Conservation (phyloP, 1,139 yeast species). For the Saccharomycopsis crataegensis region DNA sequence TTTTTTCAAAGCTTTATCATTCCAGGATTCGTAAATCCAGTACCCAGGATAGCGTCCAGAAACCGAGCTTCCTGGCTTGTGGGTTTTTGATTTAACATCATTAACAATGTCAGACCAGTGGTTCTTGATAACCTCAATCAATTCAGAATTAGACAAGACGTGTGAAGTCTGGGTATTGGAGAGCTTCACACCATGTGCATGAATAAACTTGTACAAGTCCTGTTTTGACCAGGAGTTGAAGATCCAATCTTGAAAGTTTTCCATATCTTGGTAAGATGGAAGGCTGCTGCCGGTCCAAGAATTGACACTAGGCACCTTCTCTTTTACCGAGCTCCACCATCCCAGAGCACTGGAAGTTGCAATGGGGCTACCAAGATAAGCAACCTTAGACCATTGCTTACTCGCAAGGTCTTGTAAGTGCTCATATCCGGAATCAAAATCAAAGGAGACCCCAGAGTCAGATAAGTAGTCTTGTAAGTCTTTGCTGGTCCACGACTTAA, state of each 20-base stretch:
- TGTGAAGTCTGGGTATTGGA: conserved; percentile 26
- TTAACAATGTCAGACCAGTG: conserved; percentile 34
- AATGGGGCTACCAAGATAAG: too few species aligned
- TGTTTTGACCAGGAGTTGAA: conserved; percentile 43
- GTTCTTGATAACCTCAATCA: conserved; percentile 23
- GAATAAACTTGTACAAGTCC: conserved; percentile 33
- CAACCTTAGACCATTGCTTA: not conserved
- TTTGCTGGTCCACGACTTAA: not conserved
- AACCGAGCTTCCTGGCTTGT: conserved; percentile 29
- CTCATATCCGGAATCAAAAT: not conserved
- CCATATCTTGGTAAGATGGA: not conserved
- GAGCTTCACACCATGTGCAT: conserved; percentile 30
- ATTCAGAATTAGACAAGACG: conserved; percentile 8
- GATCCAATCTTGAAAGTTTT: conserved; percentile 32
- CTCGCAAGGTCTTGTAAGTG: not conserved
- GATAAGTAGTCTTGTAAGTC: not conserved
- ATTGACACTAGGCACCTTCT: too few species aligned
- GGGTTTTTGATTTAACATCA: conserved; percentile 28
- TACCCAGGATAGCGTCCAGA: conserved; percentile 46
- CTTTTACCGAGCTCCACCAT: too few species aligned
- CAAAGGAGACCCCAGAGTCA: not conserved
- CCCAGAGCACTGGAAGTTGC: too few species aligned
- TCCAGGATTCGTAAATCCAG: conserved; percentile 44
- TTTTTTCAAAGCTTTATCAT: conserved; percentile 34
- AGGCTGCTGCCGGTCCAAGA: too few species aligned